Conservation (phyloP, 1,284 basidiomycete genomes). For the Lignosus rhinocerotis region DNA sequence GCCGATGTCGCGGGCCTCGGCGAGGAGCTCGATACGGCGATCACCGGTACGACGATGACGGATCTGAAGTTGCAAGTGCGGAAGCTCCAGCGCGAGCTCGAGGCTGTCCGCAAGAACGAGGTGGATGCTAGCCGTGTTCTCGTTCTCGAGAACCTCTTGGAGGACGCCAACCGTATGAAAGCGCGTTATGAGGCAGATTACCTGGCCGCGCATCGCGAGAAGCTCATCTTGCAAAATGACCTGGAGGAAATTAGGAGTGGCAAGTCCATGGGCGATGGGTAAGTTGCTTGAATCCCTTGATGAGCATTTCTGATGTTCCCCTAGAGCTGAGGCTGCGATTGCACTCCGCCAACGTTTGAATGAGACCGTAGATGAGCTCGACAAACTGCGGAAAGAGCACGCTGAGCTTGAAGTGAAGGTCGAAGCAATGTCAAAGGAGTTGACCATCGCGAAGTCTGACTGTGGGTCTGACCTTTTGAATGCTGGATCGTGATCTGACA, state of each 20-base stretch:
- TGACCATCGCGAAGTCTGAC: slow-evolving; percentile 86
- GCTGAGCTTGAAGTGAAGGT: slow-evolving; percentile 73
- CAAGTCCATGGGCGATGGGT: slow-evolving; percentile 83
- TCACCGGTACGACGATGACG: slow-evolving; percentile 86
- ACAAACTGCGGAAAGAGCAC: slow-evolving; percentile 67
- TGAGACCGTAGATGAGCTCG: slow-evolving; percentile 84
- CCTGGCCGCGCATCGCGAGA: slow-evolving; percentile 81
- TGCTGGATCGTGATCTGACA: background rate
- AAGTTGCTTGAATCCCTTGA: slow-evolving; percentile 25
- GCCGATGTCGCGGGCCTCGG: slow-evolving; percentile 62
- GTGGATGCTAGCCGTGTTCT: slow-evolving; percentile 74
- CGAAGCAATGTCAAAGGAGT: slow-evolving; percentile 65
- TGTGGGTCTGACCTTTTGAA: slow-evolving; percentile 49
- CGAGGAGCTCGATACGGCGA: slow-evolving; percentile 84
- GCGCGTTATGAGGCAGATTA: slow-evolving; percentile 89
- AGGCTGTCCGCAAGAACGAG: slow-evolving; percentile 71
- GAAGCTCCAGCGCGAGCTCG: slow-evolving; percentile 82
- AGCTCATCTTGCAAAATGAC: slow-evolving; percentile 78
- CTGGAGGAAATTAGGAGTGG: slow-evolving; percentile 89
- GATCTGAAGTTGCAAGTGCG: slow-evolving; percentile 86
- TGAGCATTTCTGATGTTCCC: slow-evolving; percentile 5
- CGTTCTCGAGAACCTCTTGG: slow-evolving; percentile 87
- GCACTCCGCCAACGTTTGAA: slow-evolving; percentile 87
- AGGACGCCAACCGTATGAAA: slow-evolving; percentile 90
- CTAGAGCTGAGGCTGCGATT: slow-evolving; percentile 81